Percentiles rank a stretch among this genome's conserved stretches.
Conservation (phyloP, 148 eudicot species). For the Gaultheria prostrata region DNA sequence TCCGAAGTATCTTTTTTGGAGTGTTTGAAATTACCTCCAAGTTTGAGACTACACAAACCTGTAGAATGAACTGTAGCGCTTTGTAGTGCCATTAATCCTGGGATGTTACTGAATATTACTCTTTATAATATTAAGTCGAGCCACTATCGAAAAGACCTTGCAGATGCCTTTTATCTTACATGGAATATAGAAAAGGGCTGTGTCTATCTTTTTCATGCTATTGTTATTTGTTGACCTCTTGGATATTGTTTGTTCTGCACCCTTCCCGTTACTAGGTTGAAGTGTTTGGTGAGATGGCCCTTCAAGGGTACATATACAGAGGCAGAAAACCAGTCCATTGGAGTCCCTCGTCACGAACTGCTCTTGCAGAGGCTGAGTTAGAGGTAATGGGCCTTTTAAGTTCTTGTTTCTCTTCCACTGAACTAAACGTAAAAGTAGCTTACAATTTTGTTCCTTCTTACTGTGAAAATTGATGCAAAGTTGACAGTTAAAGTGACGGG, state of each 20-base stretch:
- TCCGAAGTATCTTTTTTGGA: not conserved
- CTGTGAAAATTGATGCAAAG: not conserved
- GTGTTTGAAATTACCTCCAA: not conserved
- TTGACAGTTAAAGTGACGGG: not conserved
- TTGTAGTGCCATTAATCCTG: not conserved
- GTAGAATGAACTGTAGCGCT: not conserved
- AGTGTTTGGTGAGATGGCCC: conserved; percentile 93
- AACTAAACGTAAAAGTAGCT: not conserved
- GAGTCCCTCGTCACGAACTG: conserved; percentile 98
- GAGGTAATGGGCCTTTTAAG: conserved; percentile 45
- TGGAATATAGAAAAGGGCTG: not conserved
- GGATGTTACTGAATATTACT: not conserved
- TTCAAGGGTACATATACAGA: conserved; percentile 85
- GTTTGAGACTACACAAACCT: conserved; percentile 6
- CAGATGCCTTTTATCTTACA: conserved; percentile 5
- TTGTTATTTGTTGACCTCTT: not conserved
- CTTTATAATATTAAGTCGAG: not conserved
- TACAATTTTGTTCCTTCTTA: not conserved
- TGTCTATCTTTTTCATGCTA: not conserved
- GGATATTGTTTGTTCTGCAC: conserved; percentile 14
- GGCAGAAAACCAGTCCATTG: conserved; percentile 99
- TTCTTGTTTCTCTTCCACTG: not conserved
- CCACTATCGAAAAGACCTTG: not conserved
- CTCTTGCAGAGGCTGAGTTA: conserved; percentile 97
- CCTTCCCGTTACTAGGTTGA: conserved; percentile 52